Evolutionary conservation across 2,329 filamentous ascomycete genomes (phyloP).

Genomic region (Lecanicillium sp.): DNA sequence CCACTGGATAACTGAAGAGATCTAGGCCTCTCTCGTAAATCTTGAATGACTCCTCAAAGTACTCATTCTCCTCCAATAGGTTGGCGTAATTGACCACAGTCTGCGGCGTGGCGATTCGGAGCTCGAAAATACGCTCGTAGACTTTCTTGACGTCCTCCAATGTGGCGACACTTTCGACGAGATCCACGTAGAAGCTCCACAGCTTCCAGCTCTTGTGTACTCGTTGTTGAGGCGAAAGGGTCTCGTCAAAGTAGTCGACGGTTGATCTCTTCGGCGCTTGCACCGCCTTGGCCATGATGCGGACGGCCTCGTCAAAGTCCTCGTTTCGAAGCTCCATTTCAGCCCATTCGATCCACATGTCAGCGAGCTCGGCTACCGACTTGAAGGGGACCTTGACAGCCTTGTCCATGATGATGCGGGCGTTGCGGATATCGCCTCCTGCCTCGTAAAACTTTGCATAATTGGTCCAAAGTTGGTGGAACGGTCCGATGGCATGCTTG

Average conservation of each 20-base stretch:
- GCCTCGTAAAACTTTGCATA: conserved; percentile 97
- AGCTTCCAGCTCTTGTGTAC: conserved; percentile 99
- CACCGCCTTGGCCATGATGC: conserved; percentile 94
- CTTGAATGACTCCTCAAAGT: conserved; percentile 97
- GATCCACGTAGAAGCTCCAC: conserved; percentile 98
- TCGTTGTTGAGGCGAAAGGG: conserved; percentile 84
- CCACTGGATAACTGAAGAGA: conserved; percentile 96
- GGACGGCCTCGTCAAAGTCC: conserved; percentile 89
- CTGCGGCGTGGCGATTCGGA: conserved; percentile 94
- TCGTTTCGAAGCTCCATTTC: conserved; percentile 96
- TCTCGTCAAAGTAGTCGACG: conserved; percentile 99
- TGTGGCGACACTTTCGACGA: conserved; percentile 89
- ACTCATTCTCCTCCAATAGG: conserved; percentile 86
- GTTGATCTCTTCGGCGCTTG: conserved; percentile 96
- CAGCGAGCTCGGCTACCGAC: conserved; percentile 90
- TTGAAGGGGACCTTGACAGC: conserved; percentile 97
- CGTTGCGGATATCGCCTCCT: conserved; percentile 75
- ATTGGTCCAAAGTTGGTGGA: conserved; percentile 92
- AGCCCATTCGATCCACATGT: conserved; percentile 99
- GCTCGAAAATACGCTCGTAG: conserved; percentile 96
- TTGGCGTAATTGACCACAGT: conserved; percentile 99
- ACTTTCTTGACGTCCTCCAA: conserved; percentile 89
- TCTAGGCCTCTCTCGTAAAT: conserved; percentile 93
- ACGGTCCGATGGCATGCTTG: conserved; percentile 88
- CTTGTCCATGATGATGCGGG: conserved; percentile 93